Evolutionary conservation across 441 rosid genomes (phyloP).

Genomic region (Pelargonium fulgidum): DNA sequence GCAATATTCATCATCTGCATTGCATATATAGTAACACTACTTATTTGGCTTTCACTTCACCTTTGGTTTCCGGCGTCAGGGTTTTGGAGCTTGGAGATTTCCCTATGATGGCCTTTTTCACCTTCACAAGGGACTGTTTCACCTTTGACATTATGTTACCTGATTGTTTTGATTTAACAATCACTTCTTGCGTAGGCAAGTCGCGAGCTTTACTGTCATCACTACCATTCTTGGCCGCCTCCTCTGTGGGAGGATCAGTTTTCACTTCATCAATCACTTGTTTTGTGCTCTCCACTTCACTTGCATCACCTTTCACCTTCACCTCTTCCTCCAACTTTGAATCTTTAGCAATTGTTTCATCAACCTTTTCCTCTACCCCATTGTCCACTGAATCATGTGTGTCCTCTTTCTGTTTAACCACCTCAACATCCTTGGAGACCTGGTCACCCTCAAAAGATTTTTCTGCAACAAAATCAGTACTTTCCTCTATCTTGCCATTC

Average conservation of each 20-base stretch:
- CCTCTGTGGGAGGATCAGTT: too few relatives aligned
- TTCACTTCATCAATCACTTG: too few relatives aligned
- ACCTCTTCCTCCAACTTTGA: too few relatives aligned
- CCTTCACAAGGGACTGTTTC: constrained; percentile 58
- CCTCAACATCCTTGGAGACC: too few relatives aligned
- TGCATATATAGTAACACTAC: not conserved
- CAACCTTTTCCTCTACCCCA: too few relatives aligned
- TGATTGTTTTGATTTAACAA: constrained; percentile 43
- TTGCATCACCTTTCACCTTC: too few relatives aligned
- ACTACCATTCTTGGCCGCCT: constrained; percentile 21
- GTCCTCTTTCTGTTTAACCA: too few relatives aligned
- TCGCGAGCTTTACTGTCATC: constrained; percentile 30
- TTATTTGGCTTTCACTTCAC: constrained; percentile 43
- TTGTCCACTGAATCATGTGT: too few relatives aligned
- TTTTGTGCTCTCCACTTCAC: too few relatives aligned
- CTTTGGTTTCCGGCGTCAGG: constrained; percentile 28
- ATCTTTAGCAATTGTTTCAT: too few relatives aligned
- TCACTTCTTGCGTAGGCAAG: constrained; percentile 33
- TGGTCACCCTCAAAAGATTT: too few relatives aligned
- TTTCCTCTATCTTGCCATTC: not conserved
- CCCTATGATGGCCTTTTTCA: constrained; percentile 61
- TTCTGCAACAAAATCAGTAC: too few relatives aligned
- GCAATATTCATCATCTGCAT: not conserved
- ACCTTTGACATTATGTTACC: constrained; percentile 53
- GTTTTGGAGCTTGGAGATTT: constrained; percentile 54